Percentiles rank a stretch among this genome's conserved stretches.
phyloP scores from a whole-genome alignment of 371 early-diverging fungal species.

The Entomophthora muscae region DNA sequence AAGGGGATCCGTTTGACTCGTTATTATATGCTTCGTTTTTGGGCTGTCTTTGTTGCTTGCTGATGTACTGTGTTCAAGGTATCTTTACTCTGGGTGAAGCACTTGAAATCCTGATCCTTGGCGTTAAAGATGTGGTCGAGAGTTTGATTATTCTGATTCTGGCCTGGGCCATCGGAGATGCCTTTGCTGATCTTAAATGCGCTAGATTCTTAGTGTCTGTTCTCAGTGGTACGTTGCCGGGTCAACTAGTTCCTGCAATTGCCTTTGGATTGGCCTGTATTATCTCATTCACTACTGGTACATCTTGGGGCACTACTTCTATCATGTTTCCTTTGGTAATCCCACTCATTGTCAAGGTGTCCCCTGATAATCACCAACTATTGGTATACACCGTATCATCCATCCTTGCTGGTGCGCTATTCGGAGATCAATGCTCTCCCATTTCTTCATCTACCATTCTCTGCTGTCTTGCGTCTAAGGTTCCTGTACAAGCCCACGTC shows the following conservation, averaged over 20 bases:
- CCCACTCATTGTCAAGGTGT: neutral
- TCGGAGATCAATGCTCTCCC: conserved; percentile 10
- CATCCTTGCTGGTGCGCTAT: conserved; percentile 8
- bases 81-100: neutral
- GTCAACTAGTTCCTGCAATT: neutral
- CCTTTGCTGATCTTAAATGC: neutral
- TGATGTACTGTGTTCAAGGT: neutral
- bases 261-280: neutral
- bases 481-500: conserved; percentile 5
- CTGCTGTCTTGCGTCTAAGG: neutral
- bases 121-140: conserved; percentile 6
- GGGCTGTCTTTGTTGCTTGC: neutral
- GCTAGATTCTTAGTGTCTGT: conserved; percentile 1
- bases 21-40: conserved; percentile 7
- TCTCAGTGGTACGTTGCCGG: neutral
- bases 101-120: neutral
- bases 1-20: conserved; percentile 6
- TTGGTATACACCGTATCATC: conserved; percentile 4
- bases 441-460: conserved; percentile 6
- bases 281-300: conserved; percentile 8
- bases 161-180: conserved; percentile 9
- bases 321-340: conserved; percentile 9
- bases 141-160: conserved; percentile 4
- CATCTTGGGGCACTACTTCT: conserved; percentile 10
- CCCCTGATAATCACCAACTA: neutral